Base-by-base conservation (phyloP, 768 basidiomycete genomes). In the Strobilomyces dryophilus region DNA sequence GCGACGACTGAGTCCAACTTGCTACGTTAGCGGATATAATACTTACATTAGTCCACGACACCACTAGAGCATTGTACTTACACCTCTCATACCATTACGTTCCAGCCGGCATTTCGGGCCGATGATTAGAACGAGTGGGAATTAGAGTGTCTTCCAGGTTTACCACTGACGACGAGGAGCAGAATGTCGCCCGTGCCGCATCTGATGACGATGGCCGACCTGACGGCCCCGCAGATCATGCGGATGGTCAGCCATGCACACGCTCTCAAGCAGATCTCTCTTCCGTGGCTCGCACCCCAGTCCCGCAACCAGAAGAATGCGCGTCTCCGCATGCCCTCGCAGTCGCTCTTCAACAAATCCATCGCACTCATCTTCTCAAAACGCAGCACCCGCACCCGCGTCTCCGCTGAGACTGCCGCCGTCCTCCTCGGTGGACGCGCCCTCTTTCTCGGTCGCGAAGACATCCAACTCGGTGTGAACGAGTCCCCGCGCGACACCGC, bases 391-490 rank as follows among this genome's bases (percentile, higher is more conserved):
- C 82, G 95, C 41, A 99, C 97, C 0, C 82, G 97, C 12, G 70
- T 98, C 8, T 80, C 92, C 2, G 86, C 88, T 8, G 95, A 99
- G 73, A 95, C 92, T 0, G 82, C 90, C 24, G 72, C 88, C 0
- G 65, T 76, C 2, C 70, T 92, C 12, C 80, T 99, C 0, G 95
- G 95, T 18, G 97, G 94, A 5, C 83, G 85, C 8, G 85, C 95
- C 0, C 78, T 98, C 60, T 99, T 98, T 70, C 76, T 98, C 8
- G 94, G 95, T 2, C 73, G 72, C 44, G 86, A 88, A 3, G 97
- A 98, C 66, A 95, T 98, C 49, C 97, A 99, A 61, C 76, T 99
- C 20, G 95, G 95, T 44, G 94, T 98, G 40, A 99, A 97, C 70
- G 97, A 99, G 78, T 82, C 76, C 27, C 67, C 83, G 4, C 75